Conservation (phyloP, 768 basidiomycete genomes). For the Termitomyces sp. region DNA sequence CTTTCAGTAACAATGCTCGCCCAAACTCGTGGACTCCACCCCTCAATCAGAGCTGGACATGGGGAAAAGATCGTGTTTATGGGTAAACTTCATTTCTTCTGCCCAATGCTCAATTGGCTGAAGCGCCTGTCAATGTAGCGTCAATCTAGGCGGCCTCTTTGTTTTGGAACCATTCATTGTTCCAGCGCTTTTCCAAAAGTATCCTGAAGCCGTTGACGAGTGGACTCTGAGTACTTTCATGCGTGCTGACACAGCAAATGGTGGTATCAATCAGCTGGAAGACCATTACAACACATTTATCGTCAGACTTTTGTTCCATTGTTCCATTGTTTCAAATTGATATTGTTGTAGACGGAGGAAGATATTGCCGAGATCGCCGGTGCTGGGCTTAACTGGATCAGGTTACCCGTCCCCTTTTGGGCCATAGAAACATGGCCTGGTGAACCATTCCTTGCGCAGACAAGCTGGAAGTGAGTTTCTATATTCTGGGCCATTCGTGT, state of each 20-base stretch:
- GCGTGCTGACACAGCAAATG: constrained; percentile 41
- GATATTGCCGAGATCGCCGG: constrained; percentile 88
- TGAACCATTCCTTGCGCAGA: constrained; percentile 74
- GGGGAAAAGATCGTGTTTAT: constrained; percentile 51
- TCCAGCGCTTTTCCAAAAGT: constrained; percentile 65
- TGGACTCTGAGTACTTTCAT: constrained; percentile 68
- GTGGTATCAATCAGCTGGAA: constrained; percentile 57
- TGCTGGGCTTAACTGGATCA: constrained; percentile 84
- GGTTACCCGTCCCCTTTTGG: constrained; percentile 84
- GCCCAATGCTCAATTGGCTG: background rate
- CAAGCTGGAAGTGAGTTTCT: constrained; percentile 62
- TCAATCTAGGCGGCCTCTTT: constrained; percentile 77
- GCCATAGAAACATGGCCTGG: constrained; percentile 64
- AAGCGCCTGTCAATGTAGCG: constrained; percentile 28
- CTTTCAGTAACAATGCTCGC: constrained; percentile 69
- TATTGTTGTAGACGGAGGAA: constrained; percentile 63
- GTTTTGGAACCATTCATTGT: constrained; percentile 69
- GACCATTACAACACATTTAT: constrained; percentile 84
- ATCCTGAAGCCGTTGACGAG: constrained; percentile 60
- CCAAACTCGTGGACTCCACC: constrained; percentile 79
- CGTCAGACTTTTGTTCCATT: constrained; percentile 34
- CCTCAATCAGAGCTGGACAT: constrained; percentile 71
- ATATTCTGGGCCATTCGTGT: background rate
- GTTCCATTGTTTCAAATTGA: background rate
- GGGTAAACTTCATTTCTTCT: constrained; percentile 37